Percentiles rank a stretch among this genome's conserved stretches.
These are phyloP conservation scores for Colletotrichum tofieldiae DNA, from an alignment of 2,329 filamentous ascomycete species.

Conservation along the genomic window DNA sequence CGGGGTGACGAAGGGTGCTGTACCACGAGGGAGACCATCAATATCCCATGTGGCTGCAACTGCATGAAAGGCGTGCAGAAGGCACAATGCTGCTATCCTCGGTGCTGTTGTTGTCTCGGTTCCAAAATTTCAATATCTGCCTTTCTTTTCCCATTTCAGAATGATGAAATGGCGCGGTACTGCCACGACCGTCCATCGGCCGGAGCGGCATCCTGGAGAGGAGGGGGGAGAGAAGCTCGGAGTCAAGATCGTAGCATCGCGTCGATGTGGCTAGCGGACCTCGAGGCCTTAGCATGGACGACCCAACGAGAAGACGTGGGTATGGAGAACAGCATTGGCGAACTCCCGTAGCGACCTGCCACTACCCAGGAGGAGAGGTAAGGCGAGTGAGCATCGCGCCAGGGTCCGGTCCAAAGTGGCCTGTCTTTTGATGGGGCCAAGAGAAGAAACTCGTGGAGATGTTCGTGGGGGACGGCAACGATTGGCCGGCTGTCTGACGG, in stretches of 20 bases:
- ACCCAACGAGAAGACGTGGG: conserved; percentile 19
- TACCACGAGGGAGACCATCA: background rate
- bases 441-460: conserved; percentile 28
- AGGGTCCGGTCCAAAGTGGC: conserved; percentile 32
- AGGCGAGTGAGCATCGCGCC: conserved; percentile 29
- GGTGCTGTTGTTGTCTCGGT: conserved; percentile 9
- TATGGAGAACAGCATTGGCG: conserved; percentile 20
- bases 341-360: conserved; percentile 26
- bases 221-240: background rate
- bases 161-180: background rate
- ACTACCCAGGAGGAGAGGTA: conserved; percentile 17
- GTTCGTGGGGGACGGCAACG: conserved; percentile 8
- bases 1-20: background rate
- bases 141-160: conserved; percentile 11
- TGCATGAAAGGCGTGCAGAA: conserved; percentile 33
- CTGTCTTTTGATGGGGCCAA: conserved; percentile 39
- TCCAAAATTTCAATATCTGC: conserved; percentile 9
- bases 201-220: conserved; percentile 11
- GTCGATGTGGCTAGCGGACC: background rate
- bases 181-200: conserved; percentile 5
- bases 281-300: conserved; percentile 2
- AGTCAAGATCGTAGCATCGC: conserved; percentile 14
- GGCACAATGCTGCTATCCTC: conserved; percentile 4
- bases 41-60: conserved; percentile 13
- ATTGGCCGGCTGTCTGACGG: conserved; percentile 40